Evolutionary conservation across 1,284 basidiomycete species (phyloP).

Genomic region (Vanrija sp.): DNA sequence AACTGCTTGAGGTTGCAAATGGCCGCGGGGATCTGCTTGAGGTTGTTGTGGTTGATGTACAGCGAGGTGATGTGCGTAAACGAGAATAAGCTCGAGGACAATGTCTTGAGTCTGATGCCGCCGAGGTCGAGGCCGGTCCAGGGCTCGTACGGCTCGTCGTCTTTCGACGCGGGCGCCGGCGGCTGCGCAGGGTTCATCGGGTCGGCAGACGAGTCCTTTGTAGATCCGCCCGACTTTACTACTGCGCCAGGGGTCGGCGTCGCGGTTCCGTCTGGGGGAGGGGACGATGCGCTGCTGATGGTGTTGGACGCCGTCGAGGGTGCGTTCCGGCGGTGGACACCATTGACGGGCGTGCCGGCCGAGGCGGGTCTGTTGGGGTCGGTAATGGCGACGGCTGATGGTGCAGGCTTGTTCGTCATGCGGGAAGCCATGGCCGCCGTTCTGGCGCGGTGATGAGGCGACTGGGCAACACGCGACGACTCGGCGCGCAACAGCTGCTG

Average conservation of each 20-base stretch:
- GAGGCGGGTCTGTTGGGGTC: conserved; percentile 42
- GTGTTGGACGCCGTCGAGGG: conserved; percentile 26
- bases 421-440: conserved; percentile 56
- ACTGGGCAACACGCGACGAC: conserved; percentile 52
- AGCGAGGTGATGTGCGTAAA: conserved; percentile 89
- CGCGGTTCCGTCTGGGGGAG: conserved; percentile 16
- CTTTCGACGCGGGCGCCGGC: conserved; percentile 31
- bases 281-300: conserved; percentile 21
- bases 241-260: conserved; percentile 3
- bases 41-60: conserved; percentile 94
- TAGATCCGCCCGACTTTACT: too few relatives aligned
- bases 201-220: conserved; percentile 18
- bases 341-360: conserved; percentile 37
- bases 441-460: conserved; percentile 57
- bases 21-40: conserved; percentile 74
- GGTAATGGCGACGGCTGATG: conserved; percentile 49
- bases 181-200: conserved; percentile 33
- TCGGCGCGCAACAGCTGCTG: conserved; percentile 46
- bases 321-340: conserved; percentile 47
- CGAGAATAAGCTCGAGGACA: conserved; percentile 80
- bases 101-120: conserved; percentile 85
- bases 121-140: conserved; percentile 97
- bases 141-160: conserved; percentile 46
- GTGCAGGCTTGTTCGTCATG: conserved; percentile 50
- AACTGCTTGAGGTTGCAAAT: conserved; percentile 82